These are phyloP conservation scores for Starmerella stigmatis DNA, from an alignment of 805 yeast genomes.

Conservation along the genomic window DNA sequence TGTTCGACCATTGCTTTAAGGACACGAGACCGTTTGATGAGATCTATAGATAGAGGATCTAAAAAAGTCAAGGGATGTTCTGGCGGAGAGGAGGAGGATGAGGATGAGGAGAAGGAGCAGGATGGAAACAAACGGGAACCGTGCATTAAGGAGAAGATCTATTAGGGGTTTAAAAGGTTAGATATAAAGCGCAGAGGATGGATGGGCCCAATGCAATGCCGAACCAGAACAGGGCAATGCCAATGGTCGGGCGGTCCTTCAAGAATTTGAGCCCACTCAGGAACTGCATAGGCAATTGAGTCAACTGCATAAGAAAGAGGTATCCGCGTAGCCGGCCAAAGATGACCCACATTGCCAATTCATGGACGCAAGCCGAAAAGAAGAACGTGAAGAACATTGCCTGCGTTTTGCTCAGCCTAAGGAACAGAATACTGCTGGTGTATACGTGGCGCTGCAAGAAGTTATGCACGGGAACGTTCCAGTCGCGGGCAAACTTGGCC, in stretches of 20 bases:
- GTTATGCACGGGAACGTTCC: constrained; percentile 91
- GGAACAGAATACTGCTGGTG: constrained; percentile 73
- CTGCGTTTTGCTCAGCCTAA: constrained; percentile 48
- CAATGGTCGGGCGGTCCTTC: constrained; percentile 47
- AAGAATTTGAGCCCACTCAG: constrained; percentile 51
- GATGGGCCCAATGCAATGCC: constrained; percentile 89
- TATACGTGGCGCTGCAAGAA: constrained; percentile 88
- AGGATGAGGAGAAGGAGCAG: too few relatives aligned
- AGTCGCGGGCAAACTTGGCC: constrained; percentile 84
- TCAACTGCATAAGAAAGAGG: constrained; percentile 69
- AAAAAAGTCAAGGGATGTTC: not conserved
- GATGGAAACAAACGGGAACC: too few relatives aligned
- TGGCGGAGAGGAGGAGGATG: too few relatives aligned
- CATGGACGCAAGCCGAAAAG: constrained; percentile 76
- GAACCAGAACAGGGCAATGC: constrained; percentile 80
- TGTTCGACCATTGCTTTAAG: constrained; percentile 84
- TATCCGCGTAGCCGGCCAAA: constrained; percentile 75
- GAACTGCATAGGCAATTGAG: constrained; percentile 69
- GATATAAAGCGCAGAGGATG: constrained; percentile 69
- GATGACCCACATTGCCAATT: constrained; percentile 80
- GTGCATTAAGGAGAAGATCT: too few relatives aligned
- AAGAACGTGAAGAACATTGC: constrained; percentile 58
- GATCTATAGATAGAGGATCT: constrained; percentile 51
- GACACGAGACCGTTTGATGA: constrained; percentile 95
- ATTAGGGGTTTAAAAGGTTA: constrained; percentile 45